Base-by-base conservation (phyloP, 1,139 yeast genomes). In the Geotrichum fermentans region DNA sequence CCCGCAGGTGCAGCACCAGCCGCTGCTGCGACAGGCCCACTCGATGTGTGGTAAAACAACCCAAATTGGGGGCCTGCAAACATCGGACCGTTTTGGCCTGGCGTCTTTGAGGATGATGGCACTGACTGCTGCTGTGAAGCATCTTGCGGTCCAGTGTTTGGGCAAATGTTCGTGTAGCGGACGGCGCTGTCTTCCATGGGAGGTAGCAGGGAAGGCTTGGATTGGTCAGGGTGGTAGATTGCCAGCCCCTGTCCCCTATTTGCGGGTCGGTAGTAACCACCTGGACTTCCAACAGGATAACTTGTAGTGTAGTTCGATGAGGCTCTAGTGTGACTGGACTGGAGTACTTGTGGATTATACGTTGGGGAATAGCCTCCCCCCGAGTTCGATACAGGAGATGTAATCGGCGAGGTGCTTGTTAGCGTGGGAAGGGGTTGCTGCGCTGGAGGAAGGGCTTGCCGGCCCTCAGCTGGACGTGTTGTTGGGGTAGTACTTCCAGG, bases 161-260 rank as follows among this genome's bases (percentile, higher is more conserved):
- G n/a, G n/a, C n/a, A n/a, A n/a, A n/a, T n/a, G n/a, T 38, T 38
- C 22, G 41, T 38, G 33, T 38, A 38, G 22, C 33, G 32, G 2
- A 35, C 26, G 3, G 21, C 17, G 22, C 13, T 17, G 22, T 24
- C 41, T 10, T 26, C 41, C 32, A 24, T 26, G 18, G 41, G 41
- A 4, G 33, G 41, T 2, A n/a, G 21, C n/a, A 38, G 33, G 4
- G 41, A 14, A 13, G 32, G 17, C 33, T 38, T 24, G 13, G 16
- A 14, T 18, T 14, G 8, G 4, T 38, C 41, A 2, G 41, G 41
- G 22, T 38, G 41, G 33, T 24, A 38, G 8, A 38, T 38, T 10
- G 41, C 41, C 7, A 38, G 41, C 13, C 40, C 40, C 17, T 37
- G 40, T 2, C 40, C 40, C n/a, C n/a, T n/a, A 17, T 17, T 21